Conservation (phyloP, 305 asterid species). For the Fraxinus nigra region DNA sequence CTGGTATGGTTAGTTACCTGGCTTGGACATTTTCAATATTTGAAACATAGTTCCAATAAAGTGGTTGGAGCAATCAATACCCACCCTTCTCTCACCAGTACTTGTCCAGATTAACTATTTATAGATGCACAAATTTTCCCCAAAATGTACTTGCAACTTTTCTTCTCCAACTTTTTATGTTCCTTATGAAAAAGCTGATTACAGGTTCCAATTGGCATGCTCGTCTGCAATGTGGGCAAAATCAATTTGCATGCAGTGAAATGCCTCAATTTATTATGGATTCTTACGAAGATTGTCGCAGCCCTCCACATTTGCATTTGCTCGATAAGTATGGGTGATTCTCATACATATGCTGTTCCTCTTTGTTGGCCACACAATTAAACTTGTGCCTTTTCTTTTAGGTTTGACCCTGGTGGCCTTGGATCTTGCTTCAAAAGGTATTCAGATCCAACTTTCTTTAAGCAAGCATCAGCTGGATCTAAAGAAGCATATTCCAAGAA, state of each 20-base stretch:
- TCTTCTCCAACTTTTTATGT: slow-evolving; percentile 16
- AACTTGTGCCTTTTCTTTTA: slow-evolving; percentile 30
- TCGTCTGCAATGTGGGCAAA: slow-evolving; percentile 47
- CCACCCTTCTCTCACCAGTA: not conserved
- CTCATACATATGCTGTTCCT: slow-evolving; percentile 12
- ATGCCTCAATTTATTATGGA: slow-evolving; percentile 84
- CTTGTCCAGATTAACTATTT: slow-evolving; percentile 9
- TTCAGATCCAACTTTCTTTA: slow-evolving; percentile 89
- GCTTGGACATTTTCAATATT: slow-evolving; percentile 10
- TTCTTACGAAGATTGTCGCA: slow-evolving; percentile 69
- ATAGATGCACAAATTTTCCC: slow-evolving; percentile 15
- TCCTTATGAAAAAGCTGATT: slow-evolving; percentile 33
- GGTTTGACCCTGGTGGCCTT: slow-evolving; percentile 88
- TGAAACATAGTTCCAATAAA: not conserved
- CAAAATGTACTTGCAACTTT: not conserved
- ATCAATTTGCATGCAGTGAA: slow-evolving; percentile 71
- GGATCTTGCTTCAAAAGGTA: slow-evolving; percentile 96
- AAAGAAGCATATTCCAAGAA: slow-evolving; percentile 51
- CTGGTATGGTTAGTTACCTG: slow-evolving; percentile 52
- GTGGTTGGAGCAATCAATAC: slow-evolving; percentile 17
- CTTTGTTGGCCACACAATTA: slow-evolving; percentile 17
- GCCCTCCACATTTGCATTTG: slow-evolving; percentile 70
- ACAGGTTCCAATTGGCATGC: slow-evolving; percentile 87
- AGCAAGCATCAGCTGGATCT: slow-evolving; percentile 59
- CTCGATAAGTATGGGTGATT: slow-evolving; percentile 69